phyloP scores from a whole-genome alignment of 352 stramenopile genomes.

The Globisporangium alternatum region DNA sequence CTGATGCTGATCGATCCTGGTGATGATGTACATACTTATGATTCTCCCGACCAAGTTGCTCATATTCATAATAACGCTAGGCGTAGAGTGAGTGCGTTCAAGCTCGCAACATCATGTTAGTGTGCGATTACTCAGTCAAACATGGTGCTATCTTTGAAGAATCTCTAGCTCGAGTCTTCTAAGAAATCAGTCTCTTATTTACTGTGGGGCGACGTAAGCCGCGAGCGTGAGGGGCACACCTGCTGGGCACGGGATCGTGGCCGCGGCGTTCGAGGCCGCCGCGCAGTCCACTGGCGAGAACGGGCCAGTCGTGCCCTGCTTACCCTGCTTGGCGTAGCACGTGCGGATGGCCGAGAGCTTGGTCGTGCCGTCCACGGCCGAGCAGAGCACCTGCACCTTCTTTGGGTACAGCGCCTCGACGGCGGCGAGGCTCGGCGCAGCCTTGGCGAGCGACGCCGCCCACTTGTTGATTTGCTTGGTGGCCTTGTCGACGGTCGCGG shows the following conservation, averaged over 20 bases:
- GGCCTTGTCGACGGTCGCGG: conserved; percentile 27
- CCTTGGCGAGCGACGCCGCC: conserved; percentile 23
- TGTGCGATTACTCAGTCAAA: too few relatives aligned
- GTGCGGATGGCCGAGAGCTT: conserved; percentile 68
- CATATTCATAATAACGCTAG: too few relatives aligned
- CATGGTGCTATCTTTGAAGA: too few relatives aligned
- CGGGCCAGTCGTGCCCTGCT: conserved; percentile 2
- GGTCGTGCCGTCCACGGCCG: conserved; percentile 46
- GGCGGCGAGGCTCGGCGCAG: conserved; percentile 26
- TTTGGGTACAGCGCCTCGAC: conserved; percentile 61
- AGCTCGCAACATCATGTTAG: too few relatives aligned
- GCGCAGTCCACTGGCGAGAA: conserved; percentile 15
- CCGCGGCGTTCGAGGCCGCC: conserved; percentile 9
- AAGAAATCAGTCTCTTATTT: not conserved
- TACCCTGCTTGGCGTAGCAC: conserved; percentile 44
- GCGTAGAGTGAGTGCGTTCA: too few relatives aligned
- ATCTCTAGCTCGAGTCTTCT: too few relatives aligned
- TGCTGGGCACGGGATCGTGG: conserved; percentile 11
- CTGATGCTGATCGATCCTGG: not conserved
- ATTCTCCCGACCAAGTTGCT: not conserved
- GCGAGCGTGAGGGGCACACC: conserved; percentile 12
- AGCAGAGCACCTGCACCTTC: conserved; percentile 68
- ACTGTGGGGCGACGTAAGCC: conserved; percentile 13
- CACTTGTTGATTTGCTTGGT: conserved; percentile 57
- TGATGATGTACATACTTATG: not conserved